A percentile compares a stretch with the other conserved stretches of the same genome.
Conservation (phyloP, 805 yeast species). For the Teunomyces pallodes region DNA sequence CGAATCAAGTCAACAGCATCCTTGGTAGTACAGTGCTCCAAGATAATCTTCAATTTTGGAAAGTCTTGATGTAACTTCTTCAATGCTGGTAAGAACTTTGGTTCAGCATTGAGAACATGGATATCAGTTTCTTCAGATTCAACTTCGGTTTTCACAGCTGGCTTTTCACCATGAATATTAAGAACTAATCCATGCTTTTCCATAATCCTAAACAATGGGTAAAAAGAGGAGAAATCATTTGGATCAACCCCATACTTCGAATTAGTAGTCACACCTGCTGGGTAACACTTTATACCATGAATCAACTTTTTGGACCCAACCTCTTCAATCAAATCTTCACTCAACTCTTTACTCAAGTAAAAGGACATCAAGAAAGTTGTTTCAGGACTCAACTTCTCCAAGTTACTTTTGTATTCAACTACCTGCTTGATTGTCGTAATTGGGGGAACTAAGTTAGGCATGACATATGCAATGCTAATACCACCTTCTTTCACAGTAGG, state of each 20-base stretch:
- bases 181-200: slow-evolving; percentile 72
- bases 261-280: slow-evolving; percentile 99
- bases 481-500: slow-evolving; percentile 94
- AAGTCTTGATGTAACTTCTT: slow-evolving; percentile 73
- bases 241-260: slow-evolving; percentile 90
- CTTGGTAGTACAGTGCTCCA: slow-evolving; percentile 93
- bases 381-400: slow-evolving; percentile 67
- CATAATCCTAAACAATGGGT: slow-evolving; percentile 88
- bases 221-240: slow-evolving; percentile 83
- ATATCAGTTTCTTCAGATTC: slow-evolving; percentile 56
- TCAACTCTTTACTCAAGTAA: slow-evolving; percentile 71
- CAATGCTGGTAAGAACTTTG: slow-evolving; percentile 86
- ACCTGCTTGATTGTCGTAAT: slow-evolving; percentile 74
- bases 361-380: slow-evolving; percentile 92
- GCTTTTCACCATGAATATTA: slow-evolving; percentile 95
- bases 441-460: slow-evolving; percentile 97
- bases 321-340: slow-evolving; percentile 79
- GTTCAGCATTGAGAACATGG: slow-evolving; percentile 92
- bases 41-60: slow-evolving; percentile 80
- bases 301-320: slow-evolving; percentile 72
- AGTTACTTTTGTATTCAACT: slow-evolving; percentile 59
- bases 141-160: slow-evolving; percentile 50
- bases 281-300: slow-evolving; percentile 92
- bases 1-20: slow-evolving; percentile 81
- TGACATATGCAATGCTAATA: slow-evolving; percentile 82